phyloP scores from a whole-genome alignment of 768 basidiomycete genomes.

The Lactarius sp. region DNA sequence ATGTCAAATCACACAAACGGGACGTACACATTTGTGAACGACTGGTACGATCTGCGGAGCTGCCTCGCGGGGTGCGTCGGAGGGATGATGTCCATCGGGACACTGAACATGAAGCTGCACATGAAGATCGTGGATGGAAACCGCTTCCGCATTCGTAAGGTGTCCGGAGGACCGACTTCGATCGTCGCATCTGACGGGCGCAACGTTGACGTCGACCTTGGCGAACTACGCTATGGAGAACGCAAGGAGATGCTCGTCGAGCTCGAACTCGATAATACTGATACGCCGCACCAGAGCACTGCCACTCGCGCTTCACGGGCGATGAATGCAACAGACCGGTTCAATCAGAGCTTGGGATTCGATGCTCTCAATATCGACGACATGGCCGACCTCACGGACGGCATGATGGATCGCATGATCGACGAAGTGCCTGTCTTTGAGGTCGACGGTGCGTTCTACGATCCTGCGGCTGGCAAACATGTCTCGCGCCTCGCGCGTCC shows the following conservation, averaged over 20 bases:
- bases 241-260: slow-evolving; percentile 96
- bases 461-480: slow-evolving; percentile 78
- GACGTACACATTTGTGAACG: slow-evolving; percentile 96
- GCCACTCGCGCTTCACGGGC: slow-evolving; percentile 23
- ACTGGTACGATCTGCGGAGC: slow-evolving; percentile 93
- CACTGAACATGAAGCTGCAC: slow-evolving; percentile 92
- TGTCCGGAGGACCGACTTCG: slow-evolving; percentile 82
- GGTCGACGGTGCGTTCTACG: slow-evolving; percentile 92
- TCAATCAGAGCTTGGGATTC: slow-evolving; percentile 80
- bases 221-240: slow-evolving; percentile 94
- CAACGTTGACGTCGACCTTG: slow-evolving; percentile 92
- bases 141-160: slow-evolving; percentile 91
- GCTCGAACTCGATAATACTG: slow-evolving; percentile 82
- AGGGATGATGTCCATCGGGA: slow-evolving; percentile 93
- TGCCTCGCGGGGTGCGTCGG: slow-evolving; percentile 93
- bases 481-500: slow-evolving; percentile 89
- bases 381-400: slow-evolving; percentile 68
- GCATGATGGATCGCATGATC: slow-evolving; percentile 95
- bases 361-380: slow-evolving; percentile 73
- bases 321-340: slow-evolving; percentile 84
- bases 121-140: slow-evolving; percentile 87
- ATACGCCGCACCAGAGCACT: slow-evolving; percentile 31
- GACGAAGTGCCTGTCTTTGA: slow-evolving; percentile 97
- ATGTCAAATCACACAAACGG: slow-evolving; percentile 98
- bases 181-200: slow-evolving; percentile 90